Percentiles rank a stretch among this genome's conserved stretches.
These are phyloP conservation scores for Pseudogymnoascus sp. DNA, from an alignment of 2,329 filamentous ascomycete genomes.

Conservation along the genomic window DNA sequence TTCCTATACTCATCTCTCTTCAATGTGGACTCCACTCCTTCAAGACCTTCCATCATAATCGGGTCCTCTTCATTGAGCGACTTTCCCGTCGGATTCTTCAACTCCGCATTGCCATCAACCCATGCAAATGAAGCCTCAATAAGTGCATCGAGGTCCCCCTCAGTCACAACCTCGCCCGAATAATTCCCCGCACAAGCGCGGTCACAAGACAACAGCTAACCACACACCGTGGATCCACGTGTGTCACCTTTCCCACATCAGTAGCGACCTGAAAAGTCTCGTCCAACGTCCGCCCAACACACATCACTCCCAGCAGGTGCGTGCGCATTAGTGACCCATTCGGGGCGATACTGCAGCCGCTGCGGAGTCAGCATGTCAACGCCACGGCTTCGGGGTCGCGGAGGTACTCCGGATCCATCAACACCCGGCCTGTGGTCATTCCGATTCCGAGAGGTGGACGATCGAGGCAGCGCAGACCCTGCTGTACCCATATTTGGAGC, in stretches of 20 bases:
- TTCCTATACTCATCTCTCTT: slow-evolving; percentile 34
- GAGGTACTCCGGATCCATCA: slow-evolving; percentile 32
- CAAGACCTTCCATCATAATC: slow-evolving; percentile 7
- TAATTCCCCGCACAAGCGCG: slow-evolving; percentile 37
- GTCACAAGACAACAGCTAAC: slow-evolving; percentile 40
- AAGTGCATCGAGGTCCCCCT: slow-evolving; percentile 33
- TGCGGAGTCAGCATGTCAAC: slow-evolving; percentile 33
- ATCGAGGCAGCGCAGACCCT: slow-evolving; percentile 38
- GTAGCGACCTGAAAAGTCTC: slow-evolving; percentile 37
- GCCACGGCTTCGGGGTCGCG: slow-evolving; percentile 34
- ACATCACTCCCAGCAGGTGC: slow-evolving; percentile 41
- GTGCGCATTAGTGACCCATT: slow-evolving; percentile 47
- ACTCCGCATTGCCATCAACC: slow-evolving; percentile 27
- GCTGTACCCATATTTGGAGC: slow-evolving; percentile 38
- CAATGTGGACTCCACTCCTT: slow-evolving; percentile 23
- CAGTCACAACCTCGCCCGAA: slow-evolving; percentile 35
- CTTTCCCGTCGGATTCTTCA: slow-evolving; percentile 11
- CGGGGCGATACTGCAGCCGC: slow-evolving; percentile 34
- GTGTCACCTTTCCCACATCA: slow-evolving; percentile 36
- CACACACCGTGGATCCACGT: slow-evolving; percentile 43
- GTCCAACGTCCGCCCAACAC: slow-evolving; percentile 31
- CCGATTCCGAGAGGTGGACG: slow-evolving; percentile 41
- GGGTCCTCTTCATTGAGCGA: neutral
- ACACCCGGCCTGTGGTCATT: slow-evolving; percentile 37
- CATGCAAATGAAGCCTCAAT: slow-evolving; percentile 34